Percentiles rank a stretch among this genome's conserved stretches.
phyloP scores from a whole-genome alignment of 208 protist species.

The Angomonas ambiguus region DNA sequence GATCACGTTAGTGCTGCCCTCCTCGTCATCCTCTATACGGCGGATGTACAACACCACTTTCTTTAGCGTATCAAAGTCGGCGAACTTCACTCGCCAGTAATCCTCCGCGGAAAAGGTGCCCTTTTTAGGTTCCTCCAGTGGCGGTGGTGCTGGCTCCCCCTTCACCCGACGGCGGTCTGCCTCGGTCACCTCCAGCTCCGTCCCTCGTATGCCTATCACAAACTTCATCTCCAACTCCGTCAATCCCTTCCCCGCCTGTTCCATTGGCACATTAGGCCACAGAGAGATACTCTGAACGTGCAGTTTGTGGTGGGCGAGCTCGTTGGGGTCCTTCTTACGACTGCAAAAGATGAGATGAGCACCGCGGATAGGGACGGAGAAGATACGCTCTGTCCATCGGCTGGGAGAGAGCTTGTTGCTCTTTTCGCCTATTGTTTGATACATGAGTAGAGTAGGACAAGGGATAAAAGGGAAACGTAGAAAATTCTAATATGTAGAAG shows the following conservation, averaged over 20 bases:
- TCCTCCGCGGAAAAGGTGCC: neutral
- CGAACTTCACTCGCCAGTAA: neutral
- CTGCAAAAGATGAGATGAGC: constrained; percentile 6
- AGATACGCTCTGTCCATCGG: constrained; percentile 3
- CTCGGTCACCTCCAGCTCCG: neutral
- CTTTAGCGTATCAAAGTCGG: neutral
- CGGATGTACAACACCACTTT: constrained; percentile 1
- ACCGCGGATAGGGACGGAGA: constrained; percentile 1
- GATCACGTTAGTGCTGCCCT: neutral
- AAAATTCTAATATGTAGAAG: neutral
- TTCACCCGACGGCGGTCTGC: neutral
- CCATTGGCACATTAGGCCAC: constrained; percentile 5
- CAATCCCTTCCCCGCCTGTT: neutral
- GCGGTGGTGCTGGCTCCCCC: neutral
- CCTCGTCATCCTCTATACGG: neutral
- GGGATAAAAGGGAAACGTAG: neutral
- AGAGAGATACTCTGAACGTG: neutral
- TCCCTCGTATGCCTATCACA: neutral
- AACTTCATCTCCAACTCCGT: neutral
- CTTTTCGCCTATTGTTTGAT: constrained; percentile 12
- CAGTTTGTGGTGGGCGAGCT: constrained; percentile 9
- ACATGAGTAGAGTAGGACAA: constrained; percentile 1
- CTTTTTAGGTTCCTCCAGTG: neutral
- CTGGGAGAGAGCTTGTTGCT: neutral
- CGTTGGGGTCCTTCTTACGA: constrained; percentile 8